phyloP scores from a whole-genome alignment of 495 filamentous ascomycete species.

The Jackrogersella minutella region DNA sequence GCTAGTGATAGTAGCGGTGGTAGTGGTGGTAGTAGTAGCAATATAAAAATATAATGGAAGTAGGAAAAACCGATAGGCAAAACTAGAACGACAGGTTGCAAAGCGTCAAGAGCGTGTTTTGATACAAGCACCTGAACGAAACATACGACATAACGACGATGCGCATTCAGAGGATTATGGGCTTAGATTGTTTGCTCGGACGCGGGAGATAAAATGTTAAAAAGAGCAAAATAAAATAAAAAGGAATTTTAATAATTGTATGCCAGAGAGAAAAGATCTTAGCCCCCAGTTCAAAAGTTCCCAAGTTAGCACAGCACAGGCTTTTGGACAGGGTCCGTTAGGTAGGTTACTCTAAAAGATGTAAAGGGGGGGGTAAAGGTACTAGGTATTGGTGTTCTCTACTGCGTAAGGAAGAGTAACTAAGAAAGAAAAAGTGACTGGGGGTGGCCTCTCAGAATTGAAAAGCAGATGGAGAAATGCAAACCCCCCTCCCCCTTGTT shows the following conservation, averaged over 20 bases:
- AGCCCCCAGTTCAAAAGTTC: conserved; percentile 30
- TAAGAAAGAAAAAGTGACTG: background rate
- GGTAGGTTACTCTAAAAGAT: background rate
- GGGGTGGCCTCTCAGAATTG: background rate
- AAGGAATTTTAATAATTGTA: conserved; percentile 24
- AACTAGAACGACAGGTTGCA: conserved; percentile 24
- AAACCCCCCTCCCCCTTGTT: conserved; percentile 20
- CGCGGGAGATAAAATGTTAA: conserved; percentile 3
- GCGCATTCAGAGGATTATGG: background rate
- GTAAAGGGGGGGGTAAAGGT: no score
- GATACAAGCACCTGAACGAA: conserved; percentile 26
- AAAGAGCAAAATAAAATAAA: conserved; percentile 15
- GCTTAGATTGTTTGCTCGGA: background rate
- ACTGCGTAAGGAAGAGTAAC: background rate
- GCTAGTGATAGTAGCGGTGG: conserved; percentile 13
- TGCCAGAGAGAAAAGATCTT: conserved; percentile 24
- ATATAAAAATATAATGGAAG: background rate
- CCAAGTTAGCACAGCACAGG: conserved; percentile 26
- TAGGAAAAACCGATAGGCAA: conserved; percentile 4
- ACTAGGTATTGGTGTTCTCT: background rate
- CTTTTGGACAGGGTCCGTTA: background rate
- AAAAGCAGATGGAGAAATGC: conserved; percentile 16
- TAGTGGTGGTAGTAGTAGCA: conserved; percentile 9
- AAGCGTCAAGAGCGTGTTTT: conserved; percentile 28
- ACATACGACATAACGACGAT: conserved; percentile 32